Conservation (phyloP, 2,329 filamentous ascomycete genomes). For the Plectosphaerella sp. region DNA sequence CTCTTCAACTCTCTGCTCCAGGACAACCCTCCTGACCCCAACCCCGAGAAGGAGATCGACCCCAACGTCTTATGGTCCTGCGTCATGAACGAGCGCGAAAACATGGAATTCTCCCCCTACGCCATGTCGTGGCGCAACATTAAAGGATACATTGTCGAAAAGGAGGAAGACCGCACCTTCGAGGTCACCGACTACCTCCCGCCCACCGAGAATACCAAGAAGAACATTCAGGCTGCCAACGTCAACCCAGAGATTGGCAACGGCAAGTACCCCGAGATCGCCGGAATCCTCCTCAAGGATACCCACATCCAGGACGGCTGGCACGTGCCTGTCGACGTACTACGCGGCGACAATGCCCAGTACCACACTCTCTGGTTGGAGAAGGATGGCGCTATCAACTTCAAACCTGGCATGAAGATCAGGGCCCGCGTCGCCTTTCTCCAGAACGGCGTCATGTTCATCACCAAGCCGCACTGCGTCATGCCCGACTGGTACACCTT, state of each 20-base stretch:
- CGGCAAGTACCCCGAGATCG: constrained; percentile 38
- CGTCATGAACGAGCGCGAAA: no score
- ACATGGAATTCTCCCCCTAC: neutral
- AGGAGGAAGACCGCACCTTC: constrained; percentile 50
- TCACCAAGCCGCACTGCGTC: constrained; percentile 52
- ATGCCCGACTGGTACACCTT: constrained; percentile 61
- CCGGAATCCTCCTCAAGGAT: constrained; percentile 16
- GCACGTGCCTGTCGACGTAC: no score
- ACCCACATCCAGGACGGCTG: constrained; percentile 44
- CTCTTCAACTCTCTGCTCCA: constrained; percentile 41
- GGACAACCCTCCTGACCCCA: no score
- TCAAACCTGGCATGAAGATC: constrained; percentile 63
- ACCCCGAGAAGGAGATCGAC: no score
- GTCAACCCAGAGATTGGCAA: constrained; percentile 24
- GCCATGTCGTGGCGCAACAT: neutral
- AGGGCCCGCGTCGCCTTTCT: constrained; percentile 51
- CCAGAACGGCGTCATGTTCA: constrained; percentile 59
- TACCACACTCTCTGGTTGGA: constrained; percentile 36
- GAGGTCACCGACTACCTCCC: constrained; percentile 52
- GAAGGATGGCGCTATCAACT: constrained; percentile 13
- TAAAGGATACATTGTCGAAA: constrained; percentile 18
- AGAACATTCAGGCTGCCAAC: constrained; percentile 38
- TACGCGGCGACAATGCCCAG: no score
- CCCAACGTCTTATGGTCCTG: no score
- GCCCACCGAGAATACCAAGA: constrained; percentile 33